Base-by-base conservation (phyloP, 768 basidiomycete species). In the Mycena leptocephala region DNA sequence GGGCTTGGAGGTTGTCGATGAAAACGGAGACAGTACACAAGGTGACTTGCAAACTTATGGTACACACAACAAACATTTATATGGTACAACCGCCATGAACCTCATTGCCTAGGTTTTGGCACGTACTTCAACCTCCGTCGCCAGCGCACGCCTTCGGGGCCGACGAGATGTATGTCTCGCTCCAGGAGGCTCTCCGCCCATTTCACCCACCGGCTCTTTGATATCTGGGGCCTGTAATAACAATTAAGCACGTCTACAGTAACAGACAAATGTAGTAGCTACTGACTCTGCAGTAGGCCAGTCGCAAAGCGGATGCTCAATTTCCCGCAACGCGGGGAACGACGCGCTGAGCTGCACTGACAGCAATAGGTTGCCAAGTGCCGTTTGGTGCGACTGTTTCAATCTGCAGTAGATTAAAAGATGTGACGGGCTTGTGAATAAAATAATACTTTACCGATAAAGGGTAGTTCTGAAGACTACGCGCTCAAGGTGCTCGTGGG, bases 91-190 rank as follows among this genome's bases (percentile, higher is more conserved):
- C n/a, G n/a, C n/a, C n/a, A n/a, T n/a, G n/a, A 39, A 39, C 37
- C 37, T 59, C 56, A 32, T 30, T 43, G 20, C 41, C 33, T 65
- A 14, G 5, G 13, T 32, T 65, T 65, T 3, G 63, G 10, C 10
- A 65, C 63, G n/a, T 43, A 69, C 43, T 69, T 69, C 37, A 69
- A 33, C 41, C 67, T 56, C 13, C 8, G 67, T 37, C 55, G 51
- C 67, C 67, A 69, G 30, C 22, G 67, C 35, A 58, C 37, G 13
- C 67, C 37, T 6, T 41, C 24, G 10, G 53, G 28, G 26, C 46
- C 67, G 58, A 43, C 37, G 5, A 70, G 30, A 5, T 62, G 41
- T 5, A 62, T 24, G 58, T 35, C 37, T 16, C 26, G 58, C 20
- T 70, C 69, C 22, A 62, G 32, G 5, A 70, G 11, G 13, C 18